phyloP scores from a whole-genome alignment of 78 protist species.

The Dictyostelium firmibasis region DNA sequence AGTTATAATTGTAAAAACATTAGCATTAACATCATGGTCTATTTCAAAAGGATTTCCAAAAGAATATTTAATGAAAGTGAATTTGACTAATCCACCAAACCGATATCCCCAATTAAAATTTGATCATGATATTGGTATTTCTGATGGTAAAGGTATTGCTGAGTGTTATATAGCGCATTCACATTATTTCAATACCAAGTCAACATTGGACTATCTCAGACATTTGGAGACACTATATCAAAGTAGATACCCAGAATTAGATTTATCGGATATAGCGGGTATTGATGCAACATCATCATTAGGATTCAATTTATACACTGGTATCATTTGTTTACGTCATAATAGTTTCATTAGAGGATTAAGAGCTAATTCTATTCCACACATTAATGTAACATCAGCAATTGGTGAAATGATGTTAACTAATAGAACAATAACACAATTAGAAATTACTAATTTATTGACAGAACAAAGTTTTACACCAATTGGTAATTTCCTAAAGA shows the following conservation, averaged over 20 bases:
- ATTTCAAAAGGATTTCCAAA: conserved; percentile 53
- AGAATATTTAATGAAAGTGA: background rate
- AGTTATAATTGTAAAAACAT: conserved; percentile 40
- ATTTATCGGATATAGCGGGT: conserved; percentile 51
- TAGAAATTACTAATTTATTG: conserved; percentile 1
- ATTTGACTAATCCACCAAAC: background rate
- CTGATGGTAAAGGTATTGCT: conserved; percentile 74
- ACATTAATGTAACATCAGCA: conserved; percentile 49
- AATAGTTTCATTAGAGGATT: conserved; percentile 39
- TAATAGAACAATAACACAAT: conserved; percentile 43
- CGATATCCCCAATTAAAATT: conserved; percentile 51
- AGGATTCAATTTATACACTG: conserved; percentile 54
- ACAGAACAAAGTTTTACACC: conserved; percentile 67
- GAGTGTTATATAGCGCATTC: conserved; percentile 72
- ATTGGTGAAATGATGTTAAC: conserved; percentile 58
- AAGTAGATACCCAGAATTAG: conserved; percentile 55
- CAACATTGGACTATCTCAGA: conserved; percentile 56
- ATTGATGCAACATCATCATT: conserved; percentile 41
- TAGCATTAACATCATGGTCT: conserved; percentile 27
- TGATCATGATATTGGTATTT: conserved; percentile 45
- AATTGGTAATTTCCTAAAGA: conserved; percentile 6
- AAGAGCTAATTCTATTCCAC: conserved; percentile 12
- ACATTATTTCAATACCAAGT: conserved; percentile 58
- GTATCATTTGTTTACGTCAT: conserved; percentile 43
- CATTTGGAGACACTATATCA: conserved; percentile 67